Evolutionary conservation across 176 grass and related monocot genomes (phyloP).

Genomic region (Elaeis guineensis): DNA sequence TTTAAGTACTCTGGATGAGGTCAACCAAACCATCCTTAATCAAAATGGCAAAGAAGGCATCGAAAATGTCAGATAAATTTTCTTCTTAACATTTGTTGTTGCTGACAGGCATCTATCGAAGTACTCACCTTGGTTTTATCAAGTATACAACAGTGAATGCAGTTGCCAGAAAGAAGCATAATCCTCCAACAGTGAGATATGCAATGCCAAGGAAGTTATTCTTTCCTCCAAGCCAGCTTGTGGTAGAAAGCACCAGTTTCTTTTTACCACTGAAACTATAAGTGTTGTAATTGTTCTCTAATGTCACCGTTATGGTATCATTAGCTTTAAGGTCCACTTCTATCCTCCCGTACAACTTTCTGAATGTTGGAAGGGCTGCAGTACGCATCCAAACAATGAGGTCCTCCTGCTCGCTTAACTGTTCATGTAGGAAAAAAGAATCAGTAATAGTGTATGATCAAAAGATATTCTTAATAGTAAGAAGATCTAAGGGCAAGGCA

Average conservation of each 20-base stretch:
- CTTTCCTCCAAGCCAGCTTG: slow-evolving; percentile 88
- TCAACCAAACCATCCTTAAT: too few species aligned
- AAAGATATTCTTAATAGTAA: too few species aligned
- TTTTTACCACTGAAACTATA: slow-evolving; percentile 84
- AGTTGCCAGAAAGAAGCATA: slow-evolving; percentile 69
- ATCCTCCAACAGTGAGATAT: slow-evolving; percentile 61
- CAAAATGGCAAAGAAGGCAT: background rate
- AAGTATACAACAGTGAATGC: slow-evolving; percentile 62
- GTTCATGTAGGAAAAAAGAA: slow-evolving; percentile 4
- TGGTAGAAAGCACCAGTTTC: slow-evolving; percentile 72
- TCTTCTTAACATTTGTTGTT: slow-evolving; percentile 9
- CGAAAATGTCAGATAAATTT: slow-evolving; percentile 6
- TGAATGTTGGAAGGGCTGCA: slow-evolving; percentile 85
- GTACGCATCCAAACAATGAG: slow-evolving; percentile 92
- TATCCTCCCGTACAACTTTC: slow-evolving; percentile 85
- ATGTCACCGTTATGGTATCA: slow-evolving; percentile 56
- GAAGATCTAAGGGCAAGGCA: too few species aligned
- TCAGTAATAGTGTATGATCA: too few species aligned
- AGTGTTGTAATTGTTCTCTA: slow-evolving; percentile 80
- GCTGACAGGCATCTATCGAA: background rate
- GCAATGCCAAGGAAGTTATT: slow-evolving; percentile 80
- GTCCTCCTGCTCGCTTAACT: slow-evolving; percentile 82
- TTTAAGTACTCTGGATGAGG: too few species aligned
- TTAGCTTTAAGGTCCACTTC: slow-evolving; percentile 63
- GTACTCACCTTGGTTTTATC: slow-evolving; percentile 76